Evolutionary conservation across 495 filamentous ascomycete genomes (phyloP).

Genomic region (Pyronema domesticum): DNA sequence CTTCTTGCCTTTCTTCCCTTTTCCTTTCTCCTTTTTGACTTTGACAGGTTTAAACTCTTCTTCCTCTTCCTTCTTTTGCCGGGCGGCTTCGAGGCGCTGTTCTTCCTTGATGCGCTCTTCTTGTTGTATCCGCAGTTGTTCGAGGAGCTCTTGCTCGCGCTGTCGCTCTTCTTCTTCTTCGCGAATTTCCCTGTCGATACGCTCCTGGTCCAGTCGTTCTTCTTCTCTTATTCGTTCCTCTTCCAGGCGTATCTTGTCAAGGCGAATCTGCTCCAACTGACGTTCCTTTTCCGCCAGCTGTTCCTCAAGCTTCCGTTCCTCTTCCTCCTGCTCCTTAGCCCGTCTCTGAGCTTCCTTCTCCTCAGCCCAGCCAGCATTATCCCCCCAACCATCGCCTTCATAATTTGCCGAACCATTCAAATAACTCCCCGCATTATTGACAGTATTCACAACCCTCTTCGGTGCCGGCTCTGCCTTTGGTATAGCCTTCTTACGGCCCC

Average conservation of each 20-base stretch:
- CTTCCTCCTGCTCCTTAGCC: background rate
- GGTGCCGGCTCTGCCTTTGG: background rate
- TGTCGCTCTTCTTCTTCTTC: background rate
- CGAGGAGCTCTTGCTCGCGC: background rate
- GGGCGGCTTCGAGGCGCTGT: background rate
- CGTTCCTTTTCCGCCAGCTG: background rate
- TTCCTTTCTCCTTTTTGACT: background rate
- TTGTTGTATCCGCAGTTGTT: background rate
- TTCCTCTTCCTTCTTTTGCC: background rate
- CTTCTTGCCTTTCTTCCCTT: conserved; percentile 1
- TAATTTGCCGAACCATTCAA: background rate
- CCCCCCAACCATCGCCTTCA: background rate
- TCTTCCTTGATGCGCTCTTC: background rate
- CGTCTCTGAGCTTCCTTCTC: background rate
- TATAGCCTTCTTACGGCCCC: background rate
- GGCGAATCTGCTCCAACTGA: background rate
- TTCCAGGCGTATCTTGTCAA: background rate
- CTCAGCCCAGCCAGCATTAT: background rate
- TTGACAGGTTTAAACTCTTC: background rate
- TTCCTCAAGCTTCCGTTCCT: background rate
- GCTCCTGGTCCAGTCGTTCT: background rate
- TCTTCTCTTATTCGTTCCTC: background rate
- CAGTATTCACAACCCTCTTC: background rate
- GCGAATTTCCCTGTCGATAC: background rate
- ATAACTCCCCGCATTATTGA: background rate